A percentile compares a stretch with the other conserved stretches of the same genome.
phyloP scores from a whole-genome alignment of 495 filamentous ascomycete species.

The Tetracladium setigerum region DNA sequence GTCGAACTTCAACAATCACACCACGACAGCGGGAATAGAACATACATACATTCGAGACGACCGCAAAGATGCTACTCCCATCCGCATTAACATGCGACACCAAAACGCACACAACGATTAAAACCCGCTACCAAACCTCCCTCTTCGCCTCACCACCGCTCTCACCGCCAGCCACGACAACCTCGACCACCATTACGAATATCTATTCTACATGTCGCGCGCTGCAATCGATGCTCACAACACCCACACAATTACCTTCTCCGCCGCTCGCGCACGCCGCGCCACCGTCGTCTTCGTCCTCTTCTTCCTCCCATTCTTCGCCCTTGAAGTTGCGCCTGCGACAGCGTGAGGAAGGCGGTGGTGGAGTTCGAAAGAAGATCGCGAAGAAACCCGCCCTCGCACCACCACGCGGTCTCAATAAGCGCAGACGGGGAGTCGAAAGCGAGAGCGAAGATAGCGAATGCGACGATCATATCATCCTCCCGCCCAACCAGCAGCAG shows the following conservation, averaged over 20 bases:
- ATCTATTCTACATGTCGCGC: constrained; percentile 63
- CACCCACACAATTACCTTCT: constrained; percentile 27
- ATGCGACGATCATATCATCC: constrained; percentile 8
- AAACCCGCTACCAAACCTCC: constrained; percentile 43
- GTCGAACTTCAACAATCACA: not conserved
- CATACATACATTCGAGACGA: not conserved
- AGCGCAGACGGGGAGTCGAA: constrained; percentile 49
- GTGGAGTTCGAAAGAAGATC: constrained; percentile 32
- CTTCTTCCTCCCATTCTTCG: constrained; percentile 30
- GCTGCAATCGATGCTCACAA: constrained; percentile 57
- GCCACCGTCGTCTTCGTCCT: constrained; percentile 33
- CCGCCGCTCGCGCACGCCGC: constrained; percentile 40
- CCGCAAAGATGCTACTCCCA: constrained; percentile 54
- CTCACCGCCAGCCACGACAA: constrained; percentile 53
- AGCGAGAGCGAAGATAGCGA: constrained; percentile 25
- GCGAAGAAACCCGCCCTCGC: constrained; percentile 37
- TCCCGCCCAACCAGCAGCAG: constrained; percentile 7
- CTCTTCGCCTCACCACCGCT: constrained; percentile 56
- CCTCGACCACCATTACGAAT: constrained; percentile 48
- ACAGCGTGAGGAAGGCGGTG: constrained; percentile 18
- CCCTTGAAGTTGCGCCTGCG: constrained; percentile 37
- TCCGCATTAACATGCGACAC: constrained; percentile 62
- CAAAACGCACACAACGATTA: constrained; percentile 36
- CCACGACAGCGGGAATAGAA: not conserved
- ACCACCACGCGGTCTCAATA: constrained; percentile 47